These are phyloP conservation scores for Apiospora pterosperma DNA, from an alignment of 2,329 filamentous ascomycete genomes.

Conservation along the genomic window DNA sequence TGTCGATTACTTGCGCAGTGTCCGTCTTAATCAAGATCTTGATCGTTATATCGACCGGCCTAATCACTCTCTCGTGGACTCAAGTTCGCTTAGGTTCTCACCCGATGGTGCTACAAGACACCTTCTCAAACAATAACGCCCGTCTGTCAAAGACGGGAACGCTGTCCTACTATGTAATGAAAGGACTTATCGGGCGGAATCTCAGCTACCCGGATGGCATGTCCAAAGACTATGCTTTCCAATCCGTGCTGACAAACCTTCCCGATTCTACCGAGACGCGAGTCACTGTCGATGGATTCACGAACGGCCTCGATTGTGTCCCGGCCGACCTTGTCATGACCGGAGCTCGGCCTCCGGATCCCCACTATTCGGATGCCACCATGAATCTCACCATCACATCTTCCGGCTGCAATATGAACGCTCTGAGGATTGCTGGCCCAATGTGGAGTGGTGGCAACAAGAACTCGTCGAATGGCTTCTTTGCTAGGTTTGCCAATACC, in stretches of 20 bases:
- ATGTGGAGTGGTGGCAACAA: neutral
- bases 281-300: neutral
- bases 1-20: constrained; percentile 22
- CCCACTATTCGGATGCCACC: neutral
- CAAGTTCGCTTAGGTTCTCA: neutral
- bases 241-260: neutral
- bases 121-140: neutral
- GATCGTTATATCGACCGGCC: constrained; percentile 32
- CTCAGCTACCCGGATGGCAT: neutral
- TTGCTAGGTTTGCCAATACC: neutral
- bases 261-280: neutral
- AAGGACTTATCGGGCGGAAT: neutral
- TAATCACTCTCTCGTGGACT: constrained; percentile 19
- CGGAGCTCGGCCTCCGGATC: neutral
- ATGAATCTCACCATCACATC: neutral
- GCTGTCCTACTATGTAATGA: neutral
- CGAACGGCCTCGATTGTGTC: neutral
- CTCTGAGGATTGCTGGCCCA: neutral
- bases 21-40: constrained; percentile 30
- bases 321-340: neutral
- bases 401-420: neutral
- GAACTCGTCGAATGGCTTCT: neutral
- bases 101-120: neutral
- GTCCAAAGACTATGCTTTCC: neutral
- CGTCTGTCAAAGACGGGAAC: neutral